Conservation (phyloP, 345 rosid species). For the Citrus maxima region DNA sequence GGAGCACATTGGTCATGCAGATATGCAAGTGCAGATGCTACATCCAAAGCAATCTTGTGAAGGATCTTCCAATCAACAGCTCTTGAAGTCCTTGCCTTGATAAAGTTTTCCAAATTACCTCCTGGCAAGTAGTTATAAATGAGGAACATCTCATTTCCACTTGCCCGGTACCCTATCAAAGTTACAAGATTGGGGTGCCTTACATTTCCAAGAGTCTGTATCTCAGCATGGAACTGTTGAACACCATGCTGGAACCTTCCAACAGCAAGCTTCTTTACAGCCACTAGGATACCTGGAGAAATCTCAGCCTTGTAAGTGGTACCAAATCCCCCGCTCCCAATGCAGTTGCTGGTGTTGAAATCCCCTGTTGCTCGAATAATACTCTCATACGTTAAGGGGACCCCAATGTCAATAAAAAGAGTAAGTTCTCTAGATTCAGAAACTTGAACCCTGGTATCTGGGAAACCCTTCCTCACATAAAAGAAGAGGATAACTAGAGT, state of each 20-base stretch:
- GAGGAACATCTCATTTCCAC: constrained; percentile 35
- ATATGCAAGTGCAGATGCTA: constrained; percentile 32
- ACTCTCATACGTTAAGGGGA: constrained; percentile 27
- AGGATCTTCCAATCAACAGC: constrained; percentile 27
- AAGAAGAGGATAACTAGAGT: constrained; percentile 23
- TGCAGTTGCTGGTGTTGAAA: constrained; percentile 34
- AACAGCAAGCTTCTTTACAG: constrained; percentile 31
- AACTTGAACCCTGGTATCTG: constrained; percentile 18
- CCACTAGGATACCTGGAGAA: constrained; percentile 23
- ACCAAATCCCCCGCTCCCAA: constrained; percentile 40
- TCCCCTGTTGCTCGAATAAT: constrained; percentile 30
- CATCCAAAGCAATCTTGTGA: constrained; percentile 38
- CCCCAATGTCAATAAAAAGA: constrained; percentile 27
- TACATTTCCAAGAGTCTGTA: constrained; percentile 32
- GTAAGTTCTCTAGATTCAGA: constrained; percentile 27
- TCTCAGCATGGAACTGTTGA: constrained; percentile 34
- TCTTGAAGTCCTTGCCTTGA: constrained; percentile 24
- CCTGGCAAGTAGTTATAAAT: constrained; percentile 36
- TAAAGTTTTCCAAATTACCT: constrained; percentile 36
- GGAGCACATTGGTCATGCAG: constrained; percentile 34
- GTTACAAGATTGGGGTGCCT: constrained; percentile 38
- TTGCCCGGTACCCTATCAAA: constrained; percentile 38
- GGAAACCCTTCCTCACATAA: constrained; percentile 21
- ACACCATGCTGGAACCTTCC: constrained; percentile 31
- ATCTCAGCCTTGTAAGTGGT: constrained; percentile 40